phyloP scores from a whole-genome alignment of 2,329 filamentous ascomycete species.

The Coniochaeta hoffmannii region DNA sequence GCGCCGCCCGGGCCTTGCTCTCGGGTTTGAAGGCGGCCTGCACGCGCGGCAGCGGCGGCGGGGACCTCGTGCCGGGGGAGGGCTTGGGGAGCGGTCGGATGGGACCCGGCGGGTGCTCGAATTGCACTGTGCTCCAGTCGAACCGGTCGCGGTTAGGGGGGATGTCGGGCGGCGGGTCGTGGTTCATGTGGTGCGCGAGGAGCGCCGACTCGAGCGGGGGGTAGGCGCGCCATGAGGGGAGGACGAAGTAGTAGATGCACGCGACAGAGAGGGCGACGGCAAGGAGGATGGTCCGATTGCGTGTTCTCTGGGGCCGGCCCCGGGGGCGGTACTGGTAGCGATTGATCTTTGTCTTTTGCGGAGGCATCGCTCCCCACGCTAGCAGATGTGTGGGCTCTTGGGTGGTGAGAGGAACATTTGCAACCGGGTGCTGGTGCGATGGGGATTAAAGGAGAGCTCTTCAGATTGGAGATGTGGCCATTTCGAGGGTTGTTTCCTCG shows the following conservation, averaged over 20 bases:
- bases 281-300: neutral
- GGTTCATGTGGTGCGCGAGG: slow-evolving; percentile 25
- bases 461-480: no score
- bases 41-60: slow-evolving; percentile 1
- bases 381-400: neutral
- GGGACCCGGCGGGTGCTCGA: slow-evolving; percentile 17
- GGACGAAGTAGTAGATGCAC: neutral
- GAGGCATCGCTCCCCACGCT: neutral
- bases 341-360: neutral
- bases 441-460: no score
- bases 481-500: no score
- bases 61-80: slow-evolving; percentile 17
- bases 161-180: slow-evolving; percentile 5
- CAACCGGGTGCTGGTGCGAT: no score
- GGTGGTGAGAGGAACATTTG: no score
- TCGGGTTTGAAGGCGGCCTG: neutral
- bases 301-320: neutral
- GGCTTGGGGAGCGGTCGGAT: slow-evolving; percentile 7
- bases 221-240: neutral
- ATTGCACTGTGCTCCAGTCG: slow-evolving; percentile 25
- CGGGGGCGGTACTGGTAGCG: no score
- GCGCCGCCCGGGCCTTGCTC: neutral
- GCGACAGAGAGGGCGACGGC: neutral
- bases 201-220: neutral
- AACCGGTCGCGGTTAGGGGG: slow-evolving; percentile 21